Evolutionary conservation across 164 flowering plant species (phyloP).

Genomic region (Vitis labrusca): DNA sequence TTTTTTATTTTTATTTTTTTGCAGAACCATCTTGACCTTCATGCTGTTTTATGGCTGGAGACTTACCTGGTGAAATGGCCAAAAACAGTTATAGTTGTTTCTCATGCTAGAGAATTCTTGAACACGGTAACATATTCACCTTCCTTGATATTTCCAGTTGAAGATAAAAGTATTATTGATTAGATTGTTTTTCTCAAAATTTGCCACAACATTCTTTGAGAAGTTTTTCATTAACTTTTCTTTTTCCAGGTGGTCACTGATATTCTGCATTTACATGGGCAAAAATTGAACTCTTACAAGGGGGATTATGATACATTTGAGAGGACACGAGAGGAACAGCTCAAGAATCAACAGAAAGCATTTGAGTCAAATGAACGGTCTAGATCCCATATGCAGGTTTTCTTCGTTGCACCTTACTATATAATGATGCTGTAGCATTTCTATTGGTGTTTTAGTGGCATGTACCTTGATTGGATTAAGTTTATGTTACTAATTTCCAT

Average conservation of each 20-base stretch:
- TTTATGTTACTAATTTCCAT: not conserved
- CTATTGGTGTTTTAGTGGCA: not conserved
- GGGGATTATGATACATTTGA: conserved; percentile 97
- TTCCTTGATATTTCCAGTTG: not conserved
- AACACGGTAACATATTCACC: conserved; percentile 58
- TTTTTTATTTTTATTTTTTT: conserved; percentile 15
- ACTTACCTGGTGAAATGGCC: conserved; percentile 91
- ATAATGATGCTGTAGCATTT: not conserved
- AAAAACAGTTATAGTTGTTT: conserved; percentile 94
- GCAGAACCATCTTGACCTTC: conserved; percentile 99
- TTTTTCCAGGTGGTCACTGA: conserved; percentile 89
- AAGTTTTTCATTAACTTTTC: not conserved
- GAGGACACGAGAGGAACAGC: conserved; percentile 82
- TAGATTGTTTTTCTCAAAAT: not conserved
- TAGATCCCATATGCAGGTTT: conserved; percentile 95
- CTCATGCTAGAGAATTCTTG: conserved; percentile 98
- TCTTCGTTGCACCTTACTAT: not conserved
- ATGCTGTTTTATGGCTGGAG: conserved; percentile 98
- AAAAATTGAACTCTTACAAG: conserved; percentile 70
- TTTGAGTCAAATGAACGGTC: conserved; percentile 82
- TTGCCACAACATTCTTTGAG: not conserved
- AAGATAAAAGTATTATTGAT: not conserved
- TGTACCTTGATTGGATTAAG: not conserved
- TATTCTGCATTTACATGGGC: conserved; percentile 86
- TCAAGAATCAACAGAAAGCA: conserved; percentile 88